Base-by-base conservation (phyloP, 208 protist species). In the Wallacemonas collosoma region DNA sequence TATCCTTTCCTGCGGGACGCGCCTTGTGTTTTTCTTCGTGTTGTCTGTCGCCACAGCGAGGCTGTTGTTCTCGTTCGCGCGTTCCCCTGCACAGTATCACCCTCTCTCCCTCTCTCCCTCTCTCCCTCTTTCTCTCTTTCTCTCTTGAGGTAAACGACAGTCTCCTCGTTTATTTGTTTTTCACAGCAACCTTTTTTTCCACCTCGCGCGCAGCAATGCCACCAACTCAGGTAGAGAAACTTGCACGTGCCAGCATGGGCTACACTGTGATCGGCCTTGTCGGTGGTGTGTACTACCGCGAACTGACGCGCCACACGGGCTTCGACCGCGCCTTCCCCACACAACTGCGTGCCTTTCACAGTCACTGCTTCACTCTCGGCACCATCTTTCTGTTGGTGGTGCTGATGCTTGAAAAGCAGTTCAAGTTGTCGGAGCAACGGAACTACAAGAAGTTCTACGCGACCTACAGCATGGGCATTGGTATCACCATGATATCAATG, bases 391-490 rank as follows among this genome's bases (percentile, higher is more conserved):
- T 86, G 35, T 73, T 90, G 38, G 63, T 86, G 38, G 81, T 90
- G 4, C 73, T 90, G 3, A 47, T 90, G 6, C 74, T 90, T 8
- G 85, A 90, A 63, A 87, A 85, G 76, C 71, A 74, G 68, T 90
- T 87, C 64, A 39, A 67, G 39, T 72, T 90, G 26, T 76, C 81
- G 6, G 53, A 66, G 64, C 79, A 83, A 63, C 73, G 75, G 65
- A 68, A 84, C 68, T 90, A 83, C 79, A 87, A 87, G 70, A 87
- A 85, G 73, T 90, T 90, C 72, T 88, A 90, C 75, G 60, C 69
- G 15, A 72, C 66, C 41, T 90, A 90, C 82, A 85, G 83, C 75
- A 76, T 77, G 58, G 85, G 85, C 11, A 40, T 90, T 43, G 85
- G 85, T 61, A 80, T 83, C 53, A 90, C 85, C 39, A 78, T 90